Conservation (phyloP, 2,329 filamentous ascomycete species). For the Zymoseptoria crescenta region DNA sequence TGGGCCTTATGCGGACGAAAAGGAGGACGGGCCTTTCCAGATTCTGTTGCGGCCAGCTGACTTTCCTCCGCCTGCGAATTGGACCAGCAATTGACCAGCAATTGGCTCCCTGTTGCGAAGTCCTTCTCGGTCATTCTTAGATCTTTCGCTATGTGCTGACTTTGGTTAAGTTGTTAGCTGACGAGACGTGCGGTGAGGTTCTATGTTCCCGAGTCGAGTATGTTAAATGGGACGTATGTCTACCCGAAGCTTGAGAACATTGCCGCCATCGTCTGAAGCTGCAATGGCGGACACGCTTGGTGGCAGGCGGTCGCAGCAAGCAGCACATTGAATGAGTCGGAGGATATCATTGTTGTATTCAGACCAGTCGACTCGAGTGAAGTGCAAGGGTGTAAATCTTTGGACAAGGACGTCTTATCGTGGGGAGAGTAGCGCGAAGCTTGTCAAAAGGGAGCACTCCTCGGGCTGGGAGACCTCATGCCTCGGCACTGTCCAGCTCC, state of each 20-base stretch:
- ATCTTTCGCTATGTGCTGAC: too few species aligned
- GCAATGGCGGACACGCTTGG: too few species aligned
- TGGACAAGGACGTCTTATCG: not conserved
- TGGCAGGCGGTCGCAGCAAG: too few species aligned
- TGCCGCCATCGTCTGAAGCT: not conserved
- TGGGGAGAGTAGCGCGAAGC: not conserved
- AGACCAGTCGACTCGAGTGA: not conserved
- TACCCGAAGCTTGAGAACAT: conserved; percentile 3
- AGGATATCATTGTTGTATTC: too few species aligned
- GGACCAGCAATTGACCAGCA: too few species aligned
- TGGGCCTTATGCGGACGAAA: not conserved
- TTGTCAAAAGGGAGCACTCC: not conserved
- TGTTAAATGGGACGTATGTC: conserved; percentile 8
- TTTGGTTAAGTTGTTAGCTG: conserved; percentile 3
- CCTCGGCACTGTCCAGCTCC: not conserved
- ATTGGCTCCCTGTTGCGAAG: conserved; percentile 11
- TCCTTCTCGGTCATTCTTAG: too few species aligned
- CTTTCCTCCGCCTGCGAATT: conserved; percentile 12
- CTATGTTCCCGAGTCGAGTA: conserved; percentile 6
- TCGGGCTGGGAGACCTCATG: not conserved
- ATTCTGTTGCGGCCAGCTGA: conserved; percentile 13
- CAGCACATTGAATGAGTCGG: too few species aligned
- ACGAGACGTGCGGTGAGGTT: conserved; percentile 7
- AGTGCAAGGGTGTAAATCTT: not conserved
- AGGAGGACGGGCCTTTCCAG: conserved; percentile 8